Evolutionary conservation across 441 rosid genomes (phyloP).

Genomic region (Geranium incanum): DNA sequence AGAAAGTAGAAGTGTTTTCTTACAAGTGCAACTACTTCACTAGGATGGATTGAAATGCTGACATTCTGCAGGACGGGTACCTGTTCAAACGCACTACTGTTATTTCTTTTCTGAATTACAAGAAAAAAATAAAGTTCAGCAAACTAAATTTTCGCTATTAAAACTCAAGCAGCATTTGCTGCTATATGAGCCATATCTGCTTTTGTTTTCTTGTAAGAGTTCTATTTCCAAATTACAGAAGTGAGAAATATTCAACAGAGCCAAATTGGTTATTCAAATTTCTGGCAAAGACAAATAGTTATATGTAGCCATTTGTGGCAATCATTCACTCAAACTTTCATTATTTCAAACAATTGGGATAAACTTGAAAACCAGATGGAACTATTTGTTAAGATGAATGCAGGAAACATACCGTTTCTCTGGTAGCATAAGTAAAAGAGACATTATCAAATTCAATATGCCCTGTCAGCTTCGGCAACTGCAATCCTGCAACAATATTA

Average conservation of each 20-base stretch:
- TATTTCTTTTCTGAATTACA: background rate
- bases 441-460: slow-evolving; percentile 55
- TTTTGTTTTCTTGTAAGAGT: background rate
- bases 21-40: slow-evolving; percentile 89
- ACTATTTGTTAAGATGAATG: slow-evolving; percentile 13
- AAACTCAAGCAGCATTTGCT: background rate
- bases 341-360: background rate
- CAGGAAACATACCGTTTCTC: slow-evolving; percentile 45
- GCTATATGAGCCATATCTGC: background rate
- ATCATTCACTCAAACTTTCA: slow-evolving; percentile 1
- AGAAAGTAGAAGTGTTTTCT: slow-evolving; percentile 23
- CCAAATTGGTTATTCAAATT: background rate
- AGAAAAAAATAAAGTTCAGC: background rate
- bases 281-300: background rate
- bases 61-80: slow-evolving; percentile 61
- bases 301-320: background rate
- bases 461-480: slow-evolving; percentile 55
- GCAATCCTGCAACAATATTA: slow-evolving; percentile 42
- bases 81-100: slow-evolving; percentile 29
- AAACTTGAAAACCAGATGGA: background rate
- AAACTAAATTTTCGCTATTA: no score
- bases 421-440: slow-evolving; percentile 64
- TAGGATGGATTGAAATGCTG: slow-evolving; percentile 53
- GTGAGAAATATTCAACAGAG: background rate
- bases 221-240: background rate